Evolutionary conservation across 2,329 filamentous ascomycete species (phyloP).

Genomic region (Apiospora hydei): DNA sequence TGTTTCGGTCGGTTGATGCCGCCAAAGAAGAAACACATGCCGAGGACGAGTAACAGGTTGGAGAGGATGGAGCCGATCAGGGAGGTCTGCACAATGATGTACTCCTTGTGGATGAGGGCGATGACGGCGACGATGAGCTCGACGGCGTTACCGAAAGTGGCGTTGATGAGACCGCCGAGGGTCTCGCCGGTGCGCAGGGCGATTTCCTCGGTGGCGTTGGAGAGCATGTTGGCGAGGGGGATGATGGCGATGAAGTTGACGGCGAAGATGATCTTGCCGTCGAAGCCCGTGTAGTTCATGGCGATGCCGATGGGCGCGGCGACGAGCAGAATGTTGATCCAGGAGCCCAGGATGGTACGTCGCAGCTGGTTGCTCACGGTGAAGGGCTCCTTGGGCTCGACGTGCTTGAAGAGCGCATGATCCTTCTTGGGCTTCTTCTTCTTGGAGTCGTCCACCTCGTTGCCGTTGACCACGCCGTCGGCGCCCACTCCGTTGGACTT

Average conservation of each 20-base stretch:
- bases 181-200: constrained; percentile 83
- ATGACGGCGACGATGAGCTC: constrained; percentile 90
- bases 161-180: constrained; percentile 87
- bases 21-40: constrained; percentile 91
- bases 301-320: constrained; percentile 83
- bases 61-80: constrained; percentile 91
- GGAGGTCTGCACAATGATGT: constrained; percentile 90
- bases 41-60: constrained; percentile 86
- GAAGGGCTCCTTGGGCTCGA: constrained; percentile 61
- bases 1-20: constrained; percentile 82
- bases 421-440: constrained; percentile 49
- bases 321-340: constrained; percentile 84
- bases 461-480: neutral
- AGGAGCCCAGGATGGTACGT: constrained; percentile 80
- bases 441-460: constrained; percentile 39
- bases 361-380: constrained; percentile 72
- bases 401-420: constrained; percentile 51
- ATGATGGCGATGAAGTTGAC: constrained; percentile 96
- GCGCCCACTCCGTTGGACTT: neutral
- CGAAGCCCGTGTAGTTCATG: constrained; percentile 67
- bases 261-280: constrained; percentile 67
- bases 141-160: constrained; percentile 90
- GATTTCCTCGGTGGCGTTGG: constrained; percentile 90
- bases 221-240: constrained; percentile 84
- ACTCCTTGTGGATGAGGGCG: constrained; percentile 75